phyloP scores from a whole-genome alignment of 495 filamentous ascomycete species.

The Penicillium nucicola region DNA sequence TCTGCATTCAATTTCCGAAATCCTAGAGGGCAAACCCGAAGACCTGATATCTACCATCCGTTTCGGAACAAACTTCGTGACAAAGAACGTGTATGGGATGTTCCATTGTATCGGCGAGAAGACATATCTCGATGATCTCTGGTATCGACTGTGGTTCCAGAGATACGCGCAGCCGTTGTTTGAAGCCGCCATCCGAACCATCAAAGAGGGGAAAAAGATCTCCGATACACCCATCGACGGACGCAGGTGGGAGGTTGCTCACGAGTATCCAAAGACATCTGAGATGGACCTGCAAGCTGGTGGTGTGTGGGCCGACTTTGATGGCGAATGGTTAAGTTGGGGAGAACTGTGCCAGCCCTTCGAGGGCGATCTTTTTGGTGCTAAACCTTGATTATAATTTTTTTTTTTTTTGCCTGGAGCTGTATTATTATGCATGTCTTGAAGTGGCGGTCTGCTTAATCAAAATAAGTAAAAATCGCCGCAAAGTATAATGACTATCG shows the following conservation, averaged over 20 bases:
- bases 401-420: too few species aligned
- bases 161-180: constrained; percentile 6
- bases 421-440: too few species aligned
- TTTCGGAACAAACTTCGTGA: constrained; percentile 12
- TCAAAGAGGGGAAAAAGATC: constrained; percentile 2
- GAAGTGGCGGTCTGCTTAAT: too few species aligned
- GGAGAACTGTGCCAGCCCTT: constrained; percentile 6
- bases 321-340: constrained; percentile 9
- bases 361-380: constrained; percentile 5
- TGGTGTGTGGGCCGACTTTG: constrained; percentile 6
- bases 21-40: not conserved
- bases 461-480: too few species aligned
- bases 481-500: too few species aligned
- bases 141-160: constrained; percentile 10
- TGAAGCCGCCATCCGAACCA: not conserved
- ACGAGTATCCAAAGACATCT: not conserved
- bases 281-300: not conserved
- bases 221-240: constrained; percentile 2
- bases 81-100: constrained; percentile 9
- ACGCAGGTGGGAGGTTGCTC: constrained; percentile 7
- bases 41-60: not conserved
- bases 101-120: constrained; percentile 13
- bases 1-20: not conserved
- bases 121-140: constrained; percentile 11
- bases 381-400: too few species aligned